Evolutionary conservation across 306 rosid species (phyloP).

Genomic region (Corylus heterophylla): DNA sequence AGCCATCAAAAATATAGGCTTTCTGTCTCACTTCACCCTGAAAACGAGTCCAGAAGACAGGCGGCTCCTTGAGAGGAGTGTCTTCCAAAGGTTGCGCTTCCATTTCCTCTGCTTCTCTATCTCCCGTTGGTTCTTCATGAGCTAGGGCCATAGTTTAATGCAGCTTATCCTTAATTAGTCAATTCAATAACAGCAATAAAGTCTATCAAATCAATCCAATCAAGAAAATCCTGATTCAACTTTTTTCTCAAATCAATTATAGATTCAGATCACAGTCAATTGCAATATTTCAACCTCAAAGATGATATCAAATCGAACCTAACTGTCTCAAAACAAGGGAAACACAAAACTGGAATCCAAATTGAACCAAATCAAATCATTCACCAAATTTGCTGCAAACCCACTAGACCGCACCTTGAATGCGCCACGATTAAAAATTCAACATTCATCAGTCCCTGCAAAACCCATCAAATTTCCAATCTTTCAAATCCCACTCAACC

Average conservation of each 20-base stretch:
- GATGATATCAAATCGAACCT: slow-evolving; percentile 10
- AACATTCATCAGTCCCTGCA: slow-evolving; percentile 22
- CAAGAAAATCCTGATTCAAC: slow-evolving; percentile 27
- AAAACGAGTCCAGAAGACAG: slow-evolving; percentile 34
- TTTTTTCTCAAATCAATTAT: slow-evolving; percentile 17
- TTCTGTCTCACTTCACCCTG: slow-evolving; percentile 70
- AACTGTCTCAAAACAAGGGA: slow-evolving; percentile 17
- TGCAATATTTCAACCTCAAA: slow-evolving; percentile 30
- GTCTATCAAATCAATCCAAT: slow-evolving; percentile 13
- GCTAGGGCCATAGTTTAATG: slow-evolving; percentile 54
- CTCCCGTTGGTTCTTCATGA: slow-evolving; percentile 30
- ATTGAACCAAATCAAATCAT: slow-evolving; percentile 9
- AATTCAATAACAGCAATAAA: slow-evolving; percentile 27
- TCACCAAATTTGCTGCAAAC: slow-evolving; percentile 17
- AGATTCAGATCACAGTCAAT: slow-evolving; percentile 9
- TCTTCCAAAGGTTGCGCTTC: slow-evolving; percentile 43
- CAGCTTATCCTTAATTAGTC: slow-evolving; percentile 21
- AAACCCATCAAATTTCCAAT: slow-evolving; percentile 8
- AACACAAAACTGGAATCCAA: slow-evolving; percentile 28
- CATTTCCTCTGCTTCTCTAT: slow-evolving; percentile 54
- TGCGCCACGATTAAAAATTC: slow-evolving; percentile 17
- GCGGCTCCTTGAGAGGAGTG: slow-evolving; percentile 41
- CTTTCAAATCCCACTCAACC: slow-evolving; percentile 25
- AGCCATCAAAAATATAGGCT: slow-evolving; percentile 87
- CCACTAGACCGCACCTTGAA: slow-evolving; percentile 1